Evolutionary conservation across 2,329 filamentous ascomycete species (phyloP), one percentile per base, ranked within the genome.

Genomic region (Mariannaea elegans): DNA sequence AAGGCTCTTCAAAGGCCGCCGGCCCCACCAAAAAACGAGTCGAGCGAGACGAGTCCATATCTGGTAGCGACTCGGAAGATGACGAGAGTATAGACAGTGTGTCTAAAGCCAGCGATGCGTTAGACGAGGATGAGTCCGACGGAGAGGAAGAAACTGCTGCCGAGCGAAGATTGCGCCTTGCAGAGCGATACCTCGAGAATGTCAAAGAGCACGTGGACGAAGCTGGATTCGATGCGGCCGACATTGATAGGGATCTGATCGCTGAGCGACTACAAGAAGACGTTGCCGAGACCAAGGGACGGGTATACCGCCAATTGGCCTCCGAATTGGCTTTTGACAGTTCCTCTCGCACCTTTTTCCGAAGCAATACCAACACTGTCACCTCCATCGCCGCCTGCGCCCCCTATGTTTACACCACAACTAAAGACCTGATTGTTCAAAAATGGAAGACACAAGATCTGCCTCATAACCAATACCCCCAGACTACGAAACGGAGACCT

Each of bases 121-220:
- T 74, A 34, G 78, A 71, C 8, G 65, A 78, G 2, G 78, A 61
- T 39, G 68, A 83, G 31, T 91, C 89, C 1, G 90, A 90, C n/a
- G 87, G 87, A 62, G 91, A 93, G 63, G 87, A 87, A 64, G 94
- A 98, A 80, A 98, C 95, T 19, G 93, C 91, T 1, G 94, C 93
- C 32, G 93, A 97, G 73, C 90, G 92, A 76, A 86, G 95, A 69
- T 79, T 97, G 71, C 88, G 92, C 65, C 84, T 99, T 24, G 95
- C 95, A 27, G 93, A 98, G 79, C 88, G 92, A 71, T 98, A 99
- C 75, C 85, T 99, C 54, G 90, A 97, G 54, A 97, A 97, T 73
- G 88, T 97, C 63, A 88, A 90, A 71, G 86, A 91, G 71, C 91
- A 97, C 67, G 88, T 93, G 58, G 90, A 96, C 68, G 90, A 93